Conservation (phyloP, 2,329 filamentous ascomycete genomes). For the Huntiella bhutanensis region DNA sequence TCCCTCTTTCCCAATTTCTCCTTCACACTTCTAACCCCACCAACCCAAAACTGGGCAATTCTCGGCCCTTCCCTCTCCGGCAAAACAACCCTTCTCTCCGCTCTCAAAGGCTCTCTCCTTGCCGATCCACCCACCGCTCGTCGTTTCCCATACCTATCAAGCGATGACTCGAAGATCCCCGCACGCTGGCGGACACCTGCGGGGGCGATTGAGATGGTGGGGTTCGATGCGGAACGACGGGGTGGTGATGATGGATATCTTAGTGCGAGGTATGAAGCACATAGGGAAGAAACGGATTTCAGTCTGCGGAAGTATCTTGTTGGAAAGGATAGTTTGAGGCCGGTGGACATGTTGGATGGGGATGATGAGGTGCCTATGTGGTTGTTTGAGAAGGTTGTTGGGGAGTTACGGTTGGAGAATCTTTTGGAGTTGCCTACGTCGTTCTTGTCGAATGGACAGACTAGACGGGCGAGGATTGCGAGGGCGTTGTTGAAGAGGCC, state of each 20-base stretch:
- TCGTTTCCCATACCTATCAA: conserved; percentile 59
- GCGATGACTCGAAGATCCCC: conserved; percentile 30
- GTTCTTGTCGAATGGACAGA: conserved; percentile 88
- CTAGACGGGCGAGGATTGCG: conserved; percentile 68
- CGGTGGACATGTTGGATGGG: conserved; percentile 27
- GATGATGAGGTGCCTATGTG: conserved; percentile 28
- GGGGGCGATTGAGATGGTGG: conserved; percentile 69
- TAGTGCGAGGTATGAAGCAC: conserved; percentile 76
- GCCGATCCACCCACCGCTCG: conserved; percentile 58
- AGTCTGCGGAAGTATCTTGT: conserved; percentile 62
- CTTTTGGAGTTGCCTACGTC: conserved; percentile 67
- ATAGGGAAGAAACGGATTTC: conserved; percentile 73
- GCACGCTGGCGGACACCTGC: conserved; percentile 36
- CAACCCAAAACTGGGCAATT: conserved; percentile 58
- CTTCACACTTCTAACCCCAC: conserved; percentile 46
- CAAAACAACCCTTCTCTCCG: conserved; percentile 65
- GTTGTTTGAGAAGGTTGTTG: conserved; percentile 43
- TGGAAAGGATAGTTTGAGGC: conserved; percentile 70
- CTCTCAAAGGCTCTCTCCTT: conserved; percentile 57
- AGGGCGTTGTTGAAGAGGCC: conserved; percentile 63
- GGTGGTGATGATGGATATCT: conserved; percentile 59
- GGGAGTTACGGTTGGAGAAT: conserved; percentile 47
- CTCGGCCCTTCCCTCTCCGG: conserved; percentile 61
- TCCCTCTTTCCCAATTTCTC: conserved; percentile 53
- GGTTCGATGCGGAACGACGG: conserved; percentile 56